Conservation (phyloP, 202 grass and related monocot species). For the Schoenoplectus triqueter region DNA sequence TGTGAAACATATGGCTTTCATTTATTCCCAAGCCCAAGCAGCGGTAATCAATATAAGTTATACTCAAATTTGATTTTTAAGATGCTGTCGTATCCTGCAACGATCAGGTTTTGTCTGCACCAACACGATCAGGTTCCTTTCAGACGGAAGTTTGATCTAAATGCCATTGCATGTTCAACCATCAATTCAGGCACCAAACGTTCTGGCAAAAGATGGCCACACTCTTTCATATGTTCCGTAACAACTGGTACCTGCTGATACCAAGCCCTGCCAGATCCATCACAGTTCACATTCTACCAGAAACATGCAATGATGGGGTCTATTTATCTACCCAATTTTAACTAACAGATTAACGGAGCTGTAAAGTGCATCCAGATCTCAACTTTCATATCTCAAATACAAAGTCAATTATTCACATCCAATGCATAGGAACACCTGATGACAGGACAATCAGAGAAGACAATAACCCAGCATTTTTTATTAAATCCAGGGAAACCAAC, state of each 20-base stretch:
- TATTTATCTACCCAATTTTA: background rate
- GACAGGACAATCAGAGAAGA: slow-evolving; percentile 5
- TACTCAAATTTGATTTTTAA: too few species aligned
- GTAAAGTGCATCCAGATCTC: background rate
- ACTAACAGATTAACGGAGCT: background rate
- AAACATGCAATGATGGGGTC: background rate
- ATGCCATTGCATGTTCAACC: background rate
- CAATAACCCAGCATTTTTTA: slow-evolving; percentile 5
- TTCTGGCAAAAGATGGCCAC: background rate
- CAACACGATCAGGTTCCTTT: background rate
- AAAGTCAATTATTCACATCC: slow-evolving; percentile 23
- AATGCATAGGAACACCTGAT: background rate
- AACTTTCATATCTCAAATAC: background rate
- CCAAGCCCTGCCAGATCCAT: background rate
- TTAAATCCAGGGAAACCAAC: slow-evolving; percentile 10
- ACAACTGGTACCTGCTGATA: background rate
- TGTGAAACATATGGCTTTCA: too few species aligned
- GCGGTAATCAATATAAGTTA: too few species aligned
- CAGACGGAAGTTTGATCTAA: background rate
- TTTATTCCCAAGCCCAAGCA: too few species aligned
- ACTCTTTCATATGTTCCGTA: background rate
- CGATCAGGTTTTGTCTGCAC: background rate
- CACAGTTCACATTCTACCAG: background rate
- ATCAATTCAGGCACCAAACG: background rate
- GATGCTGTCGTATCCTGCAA: too few species aligned